Base-by-base conservation (phyloP, 169 alveolate genomes). In the Plasmodium coatneyi region DNA sequence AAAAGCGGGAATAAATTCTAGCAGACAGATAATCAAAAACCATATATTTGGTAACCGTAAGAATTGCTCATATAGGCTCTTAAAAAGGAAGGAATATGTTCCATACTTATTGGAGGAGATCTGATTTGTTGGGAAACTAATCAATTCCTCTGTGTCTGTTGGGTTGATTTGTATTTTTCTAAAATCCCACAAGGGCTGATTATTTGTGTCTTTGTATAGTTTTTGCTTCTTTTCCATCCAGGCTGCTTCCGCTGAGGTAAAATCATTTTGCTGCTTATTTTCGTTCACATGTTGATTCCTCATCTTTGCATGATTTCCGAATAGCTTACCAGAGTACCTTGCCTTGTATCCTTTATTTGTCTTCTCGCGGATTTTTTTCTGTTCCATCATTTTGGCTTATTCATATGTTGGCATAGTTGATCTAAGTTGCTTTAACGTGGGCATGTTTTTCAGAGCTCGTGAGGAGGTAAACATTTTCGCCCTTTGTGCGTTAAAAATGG, bases 151-250 rank as follows among this genome's bases (percentile, higher is more conserved):
- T 36, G 92, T 56, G 60, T 87, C 92, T 0, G 93, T 93, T 52
- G 98, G 98, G 80, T 96, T 96, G 30, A 96, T 96, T 90, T 96
- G 93, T 30, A 96, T 79, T 54, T 93, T 89, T 80, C 98, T 22
- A 30, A 96, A 92, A 82, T 96, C 96, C 98, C 98, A 96, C 76
- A 92, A 95, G 19, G 97, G 97, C 81, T 95, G 96, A 54, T 95
- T 84, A 81, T 96, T 95, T 19, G 98, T 84, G 25, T 96, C 97
- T 78, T 94, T 93, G 72, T 96, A 96, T 70, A 95, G 52, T 43
- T 95, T 96, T 54, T 95, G 97, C 25, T 94, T 80, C 78, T 95
- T 95, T 30, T 95, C 96, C 46, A 92, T 84, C 95, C 93, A 84
- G 19, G 95, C 95, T 32, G 93, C 95, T 70, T 92, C 91, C 54